Percentiles rank a stretch among this genome's conserved stretches.
Evolutionary conservation across 331 rosid genomes (phyloP).

Genomic region (Acacia pycnantha): DNA sequence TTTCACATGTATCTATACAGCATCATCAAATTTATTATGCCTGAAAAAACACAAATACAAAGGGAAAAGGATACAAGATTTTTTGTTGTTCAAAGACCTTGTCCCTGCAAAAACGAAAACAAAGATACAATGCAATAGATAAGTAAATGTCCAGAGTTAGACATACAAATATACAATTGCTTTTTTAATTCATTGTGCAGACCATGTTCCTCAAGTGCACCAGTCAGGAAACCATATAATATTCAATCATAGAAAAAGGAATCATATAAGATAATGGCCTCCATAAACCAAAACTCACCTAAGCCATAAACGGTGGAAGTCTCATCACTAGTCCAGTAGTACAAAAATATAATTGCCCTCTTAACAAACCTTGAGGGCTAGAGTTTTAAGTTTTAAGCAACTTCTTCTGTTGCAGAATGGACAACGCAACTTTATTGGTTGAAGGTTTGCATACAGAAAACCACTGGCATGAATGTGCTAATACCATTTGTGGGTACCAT

Average conservation of each 20-base stretch:
- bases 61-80: slow-evolving; percentile 76
- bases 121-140: slow-evolving; percentile 19
- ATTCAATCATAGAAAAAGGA: background rate
- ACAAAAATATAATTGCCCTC: background rate
- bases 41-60: background rate
- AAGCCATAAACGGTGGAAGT: background rate
- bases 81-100: slow-evolving; percentile 91
- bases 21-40: background rate
- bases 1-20: slow-evolving; percentile 1
- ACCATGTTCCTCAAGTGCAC: background rate
- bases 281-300: background rate
- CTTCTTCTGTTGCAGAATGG: slow-evolving; percentile 8
- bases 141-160: background rate
- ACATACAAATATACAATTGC: background rate
- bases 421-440: background rate
- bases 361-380: background rate
- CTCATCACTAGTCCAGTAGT: background rate
- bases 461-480: background rate
- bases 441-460: background rate
- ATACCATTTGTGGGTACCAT: background rate
- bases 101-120: slow-evolving; percentile 64
- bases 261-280: background rate
- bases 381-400: background rate
- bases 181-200: slow-evolving; percentile 11
- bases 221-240: background rate